Evolutionary conservation across 139 green algal species (phyloP), one percentile per base, ranked within the genome.

Genomic region (Chlorella sp.): DNA sequence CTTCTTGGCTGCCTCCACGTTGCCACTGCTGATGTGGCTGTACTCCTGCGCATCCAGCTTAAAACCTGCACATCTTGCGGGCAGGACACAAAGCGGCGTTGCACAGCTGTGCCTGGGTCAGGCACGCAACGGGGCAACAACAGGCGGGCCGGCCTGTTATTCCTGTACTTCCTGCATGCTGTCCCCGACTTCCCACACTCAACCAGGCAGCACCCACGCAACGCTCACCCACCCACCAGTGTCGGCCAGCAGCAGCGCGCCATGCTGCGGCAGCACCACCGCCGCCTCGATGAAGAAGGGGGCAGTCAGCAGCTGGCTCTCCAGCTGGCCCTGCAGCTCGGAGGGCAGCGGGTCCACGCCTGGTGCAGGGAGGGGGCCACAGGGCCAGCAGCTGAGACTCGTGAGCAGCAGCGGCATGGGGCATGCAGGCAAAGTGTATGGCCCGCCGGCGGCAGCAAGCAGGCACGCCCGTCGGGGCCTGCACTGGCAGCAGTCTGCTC

Each of bases 211-310:
- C 13, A 60, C 46, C 46, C 7, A 7, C 46, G 24, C 51, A 11
- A 60, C 51, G 13, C 9, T 16, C 51, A 26, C 51, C 9, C 22
- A 65, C 60, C 34, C 76, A 80, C 78, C 85, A 38, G 85, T 89
- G 58, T 89, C 85, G 19, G 85, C 80, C 40, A 89, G 67, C 72
- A 89, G 73, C 77, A 89, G 70, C 7, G 83, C 72, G 26, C 64
- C 36, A 62, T 89, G 68, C 58, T 64, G 67, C 58, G 70, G 73
- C 70, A 89, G 73, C 24, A 74, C 56, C 28, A 89, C 44, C 2
- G 81, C 80, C 1, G 73, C 56, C 78, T 89, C 85, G 11, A 89
- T 70, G 60, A 89, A 89, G 51, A 86, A 89, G 40, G 81, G 72
- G 28, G 80, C 73, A 13, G 77, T 74, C 16, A 87, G 73, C 44